These are phyloP conservation scores for Pseudogymnoascus sp. DNA, from an alignment of 2,329 filamentous ascomycete species.

Conservation along the genomic window DNA sequence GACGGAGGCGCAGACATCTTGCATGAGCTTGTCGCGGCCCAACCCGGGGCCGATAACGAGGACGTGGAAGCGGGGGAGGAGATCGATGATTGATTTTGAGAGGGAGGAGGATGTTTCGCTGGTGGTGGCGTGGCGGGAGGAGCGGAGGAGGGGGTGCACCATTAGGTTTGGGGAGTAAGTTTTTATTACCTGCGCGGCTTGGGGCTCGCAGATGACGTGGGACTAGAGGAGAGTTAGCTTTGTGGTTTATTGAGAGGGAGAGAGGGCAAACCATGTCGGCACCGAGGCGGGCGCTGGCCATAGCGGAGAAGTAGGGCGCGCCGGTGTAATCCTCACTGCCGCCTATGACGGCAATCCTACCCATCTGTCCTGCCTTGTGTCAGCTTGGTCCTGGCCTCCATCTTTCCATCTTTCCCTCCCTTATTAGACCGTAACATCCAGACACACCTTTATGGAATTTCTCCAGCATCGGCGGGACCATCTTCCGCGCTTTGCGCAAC, in stretches of 20 bases:
- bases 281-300: conserved; percentile 86
- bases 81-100: conserved; percentile 62
- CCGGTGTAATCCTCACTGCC: conserved; percentile 95
- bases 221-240: conserved; percentile 45
- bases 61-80: conserved; percentile 83
- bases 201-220: conserved; percentile 92
- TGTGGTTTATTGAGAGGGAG: neutral
- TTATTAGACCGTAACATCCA: conserved; percentile 2
- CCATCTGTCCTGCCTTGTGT: conserved; percentile 68
- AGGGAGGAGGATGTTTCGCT: conserved; percentile 54
- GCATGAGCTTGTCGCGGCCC: conserved; percentile 84
- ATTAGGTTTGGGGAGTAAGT: conserved; percentile 97
- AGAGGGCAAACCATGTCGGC: conserved; percentile 67
- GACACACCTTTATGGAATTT: conserved; percentile 86
- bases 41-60: conserved; percentile 90
- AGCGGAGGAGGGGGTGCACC: conserved; percentile 94
- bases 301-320: conserved; percentile 95
- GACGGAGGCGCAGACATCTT: conserved; percentile 73
- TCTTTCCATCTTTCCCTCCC: neutral
- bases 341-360: conserved; percentile 86
- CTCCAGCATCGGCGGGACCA: conserved; percentile 91
- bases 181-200: conserved; percentile 84
- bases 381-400: neutral
- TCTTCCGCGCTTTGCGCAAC: conserved; percentile 73
- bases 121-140: conserved; percentile 51